Base-by-base conservation (phyloP, 805 yeast genomes). In the Sugiyamaella smithiae region DNA sequence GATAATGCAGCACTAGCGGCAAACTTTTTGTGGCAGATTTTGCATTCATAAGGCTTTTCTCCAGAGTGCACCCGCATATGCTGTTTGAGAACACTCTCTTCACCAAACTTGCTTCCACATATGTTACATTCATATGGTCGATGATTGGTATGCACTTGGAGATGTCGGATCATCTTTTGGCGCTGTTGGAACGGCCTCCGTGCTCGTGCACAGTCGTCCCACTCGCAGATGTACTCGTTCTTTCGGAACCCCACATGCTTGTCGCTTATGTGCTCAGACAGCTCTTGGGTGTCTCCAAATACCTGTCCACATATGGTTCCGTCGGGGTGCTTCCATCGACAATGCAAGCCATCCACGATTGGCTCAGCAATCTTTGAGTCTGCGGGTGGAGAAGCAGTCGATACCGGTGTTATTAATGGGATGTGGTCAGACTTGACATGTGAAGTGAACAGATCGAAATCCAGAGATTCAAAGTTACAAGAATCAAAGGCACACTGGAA, bases 1-100 rank as follows among this genome's bases (percentile, higher is more conserved):
- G 88, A 84, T 40, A 90, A 71, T 12, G 93, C 83, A 3, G 93
- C 82, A 24, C 86, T 78, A 1, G 95, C 88, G 8, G 96, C 85
- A 69, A 91, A 91, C 22, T 71, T 64, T 64, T 88, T 90, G 3
- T 77, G 82, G 65, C 99, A 91, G 1, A 71, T 62, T 22, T 75
- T 70, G 65, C 99, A 91, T 46, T 65, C 66, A 64, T 75, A 89
- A 1, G 98, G 98, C 60, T 82, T 85, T 59, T 89, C 97, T 2
- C 97, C 97, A 1, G 91, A 81, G 64, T 91, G 98, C 2, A 79
- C 81, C 45, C 97, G 72, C 70, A 76, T 66, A 66, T 93, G 99
- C 66, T 88, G 96, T 37, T 76, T 75, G 38, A 93, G 71, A 75
- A 85, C 84, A 26, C 84, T 71, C 43, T 85, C 87, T 37, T 85